These are phyloP conservation scores for Aspergillus brunneoviolaceus DNA, from an alignment of 2,329 filamentous ascomycete species.

Conservation along the genomic window DNA sequence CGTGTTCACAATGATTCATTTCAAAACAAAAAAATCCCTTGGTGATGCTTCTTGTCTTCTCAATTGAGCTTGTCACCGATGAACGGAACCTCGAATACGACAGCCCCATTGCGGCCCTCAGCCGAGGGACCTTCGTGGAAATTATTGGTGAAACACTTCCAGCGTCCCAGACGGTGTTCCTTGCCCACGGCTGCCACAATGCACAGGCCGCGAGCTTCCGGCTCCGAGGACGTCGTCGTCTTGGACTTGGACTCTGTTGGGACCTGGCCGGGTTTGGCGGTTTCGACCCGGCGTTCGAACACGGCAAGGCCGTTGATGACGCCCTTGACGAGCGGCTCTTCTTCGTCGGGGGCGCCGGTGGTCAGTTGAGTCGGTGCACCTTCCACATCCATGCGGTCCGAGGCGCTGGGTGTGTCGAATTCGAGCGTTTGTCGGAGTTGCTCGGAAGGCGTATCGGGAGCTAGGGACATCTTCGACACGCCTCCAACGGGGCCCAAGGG, in stretches of 20 bases:
- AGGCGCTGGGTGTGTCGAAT: conserved; percentile 30
- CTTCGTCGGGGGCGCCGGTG: conserved; percentile 19
- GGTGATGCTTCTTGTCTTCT: neutral
- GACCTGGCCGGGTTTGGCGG: conserved; percentile 23
- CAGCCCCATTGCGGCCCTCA: conserved; percentile 73
- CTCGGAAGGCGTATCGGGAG: conserved; percentile 31
- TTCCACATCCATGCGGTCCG: conserved; percentile 26
- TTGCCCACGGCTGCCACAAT: conserved; percentile 84
- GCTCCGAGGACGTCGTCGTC: conserved; percentile 4
- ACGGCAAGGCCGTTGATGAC: conserved; percentile 86
- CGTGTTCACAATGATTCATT: neutral
- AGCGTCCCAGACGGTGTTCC: conserved; percentile 81
- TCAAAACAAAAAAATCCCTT: neutral
- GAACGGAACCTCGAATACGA: conserved; percentile 77
- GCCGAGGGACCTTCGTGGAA: conserved; percentile 32
- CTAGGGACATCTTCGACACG: conserved; percentile 15
- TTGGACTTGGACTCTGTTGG: conserved; percentile 24
- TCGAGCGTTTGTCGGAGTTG: conserved; percentile 36
- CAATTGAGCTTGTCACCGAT: conserved; percentile 17
- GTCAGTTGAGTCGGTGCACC: conserved; percentile 16
- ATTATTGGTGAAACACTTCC: conserved; percentile 57
- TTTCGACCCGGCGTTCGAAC: conserved; percentile 68
- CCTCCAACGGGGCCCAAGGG: conserved; percentile 65
- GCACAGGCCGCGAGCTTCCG: conserved; percentile 62
- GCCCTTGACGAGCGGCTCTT: conserved; percentile 59